Percentiles rank a stretch among this genome's conserved stretches.
These are phyloP conservation scores for Citrullus colocynthis DNA, from an alignment of 306 rosid species.

Conservation along the genomic window DNA sequence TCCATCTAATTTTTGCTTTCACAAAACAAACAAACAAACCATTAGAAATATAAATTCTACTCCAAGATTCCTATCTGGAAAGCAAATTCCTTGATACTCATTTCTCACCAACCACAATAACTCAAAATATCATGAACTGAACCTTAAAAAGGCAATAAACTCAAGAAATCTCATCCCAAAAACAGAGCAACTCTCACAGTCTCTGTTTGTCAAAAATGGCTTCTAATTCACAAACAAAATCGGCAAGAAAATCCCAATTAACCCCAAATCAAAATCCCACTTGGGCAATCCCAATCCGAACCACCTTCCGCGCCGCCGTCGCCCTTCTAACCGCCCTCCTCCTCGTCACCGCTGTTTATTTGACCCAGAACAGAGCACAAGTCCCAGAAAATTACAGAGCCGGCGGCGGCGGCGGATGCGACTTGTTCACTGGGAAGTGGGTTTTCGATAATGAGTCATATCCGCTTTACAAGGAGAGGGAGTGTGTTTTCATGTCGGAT, in stretches of 20 bases:
- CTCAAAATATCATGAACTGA: background rate
- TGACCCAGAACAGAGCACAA: slow-evolving; percentile 23
- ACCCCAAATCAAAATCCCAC: slow-evolving; percentile 16
- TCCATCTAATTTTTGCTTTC: background rate
- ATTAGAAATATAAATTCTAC: background rate
- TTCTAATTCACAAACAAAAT: background rate
- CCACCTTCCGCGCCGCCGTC: slow-evolving; percentile 38
- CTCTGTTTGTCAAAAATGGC: background rate
- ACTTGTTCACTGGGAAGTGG: slow-evolving; percentile 67
- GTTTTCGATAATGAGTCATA: slow-evolving; percentile 55
- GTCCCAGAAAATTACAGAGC: slow-evolving; percentile 2
- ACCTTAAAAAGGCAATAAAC: background rate
- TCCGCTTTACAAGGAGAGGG: slow-evolving; percentile 52
- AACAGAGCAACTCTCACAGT: background rate
- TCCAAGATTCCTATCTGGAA: slow-evolving; percentile 9
- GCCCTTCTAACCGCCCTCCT: slow-evolving; percentile 44
- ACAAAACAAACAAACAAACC: background rate
- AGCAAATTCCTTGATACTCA: background rate
- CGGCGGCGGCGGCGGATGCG: slow-evolving; percentile 15
- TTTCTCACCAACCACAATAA: background rate
- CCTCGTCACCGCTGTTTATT: slow-evolving; percentile 32
- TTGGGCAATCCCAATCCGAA: slow-evolving; percentile 36
- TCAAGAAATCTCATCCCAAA: background rate
- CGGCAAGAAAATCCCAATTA: slow-evolving; percentile 25
- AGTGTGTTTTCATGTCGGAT: slow-evolving; percentile 70